Percentiles rank a stretch among this genome's conserved stretches.
phyloP scores from a whole-genome alignment of 2,329 filamentous ascomycete genomes.

The Didymella pinodella region DNA sequence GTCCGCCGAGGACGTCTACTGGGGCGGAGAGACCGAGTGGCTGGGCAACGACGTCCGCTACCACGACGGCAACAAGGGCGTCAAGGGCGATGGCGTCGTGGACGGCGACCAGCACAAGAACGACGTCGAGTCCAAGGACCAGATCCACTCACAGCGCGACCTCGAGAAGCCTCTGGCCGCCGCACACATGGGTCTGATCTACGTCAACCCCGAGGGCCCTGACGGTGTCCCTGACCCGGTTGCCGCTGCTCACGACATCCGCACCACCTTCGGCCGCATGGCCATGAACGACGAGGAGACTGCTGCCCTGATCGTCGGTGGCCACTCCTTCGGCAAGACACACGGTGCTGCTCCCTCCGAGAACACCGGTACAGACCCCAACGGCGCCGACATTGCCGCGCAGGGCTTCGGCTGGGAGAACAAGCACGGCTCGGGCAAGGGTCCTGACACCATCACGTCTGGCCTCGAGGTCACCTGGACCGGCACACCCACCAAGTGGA shows the following conservation, averaged over 20 bases:
- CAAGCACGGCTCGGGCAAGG: conserved; percentile 70
- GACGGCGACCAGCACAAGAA: conserved; percentile 46
- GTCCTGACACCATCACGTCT: conserved; percentile 75
- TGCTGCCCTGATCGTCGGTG: conserved; percentile 78
- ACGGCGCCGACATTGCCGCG: conserved; percentile 67
- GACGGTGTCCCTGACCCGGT: conserved; percentile 74
- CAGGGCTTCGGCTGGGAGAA: conserved; percentile 79
- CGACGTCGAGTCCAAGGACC: conserved; percentile 33
- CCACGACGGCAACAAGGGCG: conserved; percentile 58
- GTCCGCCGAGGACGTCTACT: conserved; percentile 78
- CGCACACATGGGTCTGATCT: conserved; percentile 79
- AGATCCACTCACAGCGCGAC: conserved; percentile 62
- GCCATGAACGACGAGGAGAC: conserved; percentile 86
- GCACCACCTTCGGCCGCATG: conserved; percentile 78
- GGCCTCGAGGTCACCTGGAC: conserved; percentile 84
- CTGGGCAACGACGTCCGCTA: conserved; percentile 78
- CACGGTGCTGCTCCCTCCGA: conserved; percentile 73
- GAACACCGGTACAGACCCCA: conserved; percentile 73
- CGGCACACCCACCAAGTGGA: conserved; percentile 77
- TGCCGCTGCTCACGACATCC: conserved; percentile 75
- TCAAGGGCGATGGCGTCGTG: conserved; percentile 51
- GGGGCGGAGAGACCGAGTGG: conserved; percentile 79
- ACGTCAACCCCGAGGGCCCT: conserved; percentile 80
- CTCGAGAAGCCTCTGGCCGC: conserved; percentile 74
- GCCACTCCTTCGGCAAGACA: conserved; percentile 82